These are phyloP conservation scores for Peronosclerospora sorghi DNA, from an alignment of 352 stramenopile genomes.

Conservation along the genomic window DNA sequence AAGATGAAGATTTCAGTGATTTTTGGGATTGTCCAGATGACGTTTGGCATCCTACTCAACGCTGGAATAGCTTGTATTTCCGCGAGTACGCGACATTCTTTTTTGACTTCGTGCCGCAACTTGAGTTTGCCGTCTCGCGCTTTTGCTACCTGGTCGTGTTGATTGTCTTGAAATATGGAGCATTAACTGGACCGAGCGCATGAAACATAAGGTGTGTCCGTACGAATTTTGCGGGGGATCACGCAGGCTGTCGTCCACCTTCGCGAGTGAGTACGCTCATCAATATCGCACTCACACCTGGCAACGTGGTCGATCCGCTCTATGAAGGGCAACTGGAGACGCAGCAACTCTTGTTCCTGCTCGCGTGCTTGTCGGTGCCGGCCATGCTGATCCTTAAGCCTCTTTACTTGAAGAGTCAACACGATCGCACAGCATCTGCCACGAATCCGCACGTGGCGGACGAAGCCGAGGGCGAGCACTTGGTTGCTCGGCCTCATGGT, in stretches of 20 bases:
- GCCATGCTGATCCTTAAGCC: slow-evolving; percentile 95
- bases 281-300: slow-evolving; percentile 95
- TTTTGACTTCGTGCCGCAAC: no score
- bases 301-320: slow-evolving; percentile 91
- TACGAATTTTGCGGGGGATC: no score
- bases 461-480: slow-evolving; percentile 62
- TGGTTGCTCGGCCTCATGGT: slow-evolving; percentile 35
- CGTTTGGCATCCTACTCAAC: no score
- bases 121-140: slow-evolving; percentile 91
- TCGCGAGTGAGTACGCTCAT: slow-evolving; percentile 98
- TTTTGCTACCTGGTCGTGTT: slow-evolving; percentile 99
- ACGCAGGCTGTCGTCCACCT: no score
- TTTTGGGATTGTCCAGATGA: no score
- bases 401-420: slow-evolving; percentile 78
- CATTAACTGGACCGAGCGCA: slow-evolving; percentile 99
- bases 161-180: slow-evolving; percentile 99
- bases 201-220: no score
- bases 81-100: no score
- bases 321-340: no score
- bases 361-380: slow-evolving; percentile 89
- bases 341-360: no score
- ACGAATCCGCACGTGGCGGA: slow-evolving; percentile 62
- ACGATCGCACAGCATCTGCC: slow-evolving; percentile 41
- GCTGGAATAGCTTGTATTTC: no score
- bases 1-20: slow-evolving; percentile 99